These are phyloP conservation scores for Tricladium varicosporioides DNA, from an alignment of 2,329 filamentous ascomycete species.

Conservation along the genomic window DNA sequence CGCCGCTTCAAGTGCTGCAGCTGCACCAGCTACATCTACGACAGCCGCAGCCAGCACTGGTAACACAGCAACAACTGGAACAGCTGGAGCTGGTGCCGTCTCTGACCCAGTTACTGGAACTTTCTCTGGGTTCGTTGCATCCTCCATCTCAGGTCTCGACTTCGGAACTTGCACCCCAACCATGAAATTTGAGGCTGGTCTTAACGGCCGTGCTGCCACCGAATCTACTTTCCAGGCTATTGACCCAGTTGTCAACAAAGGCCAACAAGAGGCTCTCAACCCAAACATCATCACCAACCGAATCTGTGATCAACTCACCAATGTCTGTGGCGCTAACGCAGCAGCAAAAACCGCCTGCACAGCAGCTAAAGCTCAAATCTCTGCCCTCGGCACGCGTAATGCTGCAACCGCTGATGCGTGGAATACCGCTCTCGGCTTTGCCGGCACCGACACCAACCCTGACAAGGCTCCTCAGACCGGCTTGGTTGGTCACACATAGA, in stretches of 20 bases:
- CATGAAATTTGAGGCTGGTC: constrained; percentile 56
- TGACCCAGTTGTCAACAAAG: constrained; percentile 58
- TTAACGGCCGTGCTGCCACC: constrained; percentile 46
- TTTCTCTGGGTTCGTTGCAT: constrained; percentile 25
- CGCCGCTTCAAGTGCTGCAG: constrained; percentile 18
- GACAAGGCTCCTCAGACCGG: constrained; percentile 32
- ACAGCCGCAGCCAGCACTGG: constrained; percentile 19
- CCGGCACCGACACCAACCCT: constrained; percentile 30
- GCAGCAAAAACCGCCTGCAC: constrained; percentile 55
- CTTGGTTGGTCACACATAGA: constrained; percentile 30
- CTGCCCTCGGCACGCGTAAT: constrained; percentile 48
- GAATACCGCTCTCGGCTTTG: constrained; percentile 38
- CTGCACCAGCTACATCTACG: constrained; percentile 20
- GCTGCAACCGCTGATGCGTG: constrained; percentile 47
- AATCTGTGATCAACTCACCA: constrained; percentile 66
- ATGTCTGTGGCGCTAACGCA: constrained; percentile 62
- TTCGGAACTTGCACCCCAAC: constrained; percentile 50
- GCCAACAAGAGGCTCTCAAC: constrained; percentile 67
- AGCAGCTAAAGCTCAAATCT: constrained; percentile 51
- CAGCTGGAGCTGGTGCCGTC: constrained; percentile 11
- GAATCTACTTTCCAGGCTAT: constrained; percentile 69
- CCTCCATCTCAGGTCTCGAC: constrained; percentile 39
- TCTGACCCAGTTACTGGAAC: constrained; percentile 18
- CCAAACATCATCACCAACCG: constrained; percentile 73
- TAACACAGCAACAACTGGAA: constrained; percentile 18